Percentiles rank a stretch among this genome's conserved stretches.
phyloP scores from a whole-genome alignment of 192 early-diverging fungal species.

The Paraglomus brasilianum region DNA sequence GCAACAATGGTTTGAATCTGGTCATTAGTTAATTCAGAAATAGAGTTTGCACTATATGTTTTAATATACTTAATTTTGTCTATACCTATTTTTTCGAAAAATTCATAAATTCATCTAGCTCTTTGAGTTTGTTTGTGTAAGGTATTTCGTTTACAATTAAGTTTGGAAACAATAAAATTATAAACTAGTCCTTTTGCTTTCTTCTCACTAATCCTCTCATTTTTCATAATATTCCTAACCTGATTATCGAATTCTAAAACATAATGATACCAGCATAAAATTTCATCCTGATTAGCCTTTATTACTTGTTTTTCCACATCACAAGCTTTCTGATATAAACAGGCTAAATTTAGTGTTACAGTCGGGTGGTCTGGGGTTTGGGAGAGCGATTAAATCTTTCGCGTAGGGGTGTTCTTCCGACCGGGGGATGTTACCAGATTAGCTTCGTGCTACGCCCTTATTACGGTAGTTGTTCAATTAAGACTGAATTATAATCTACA shows the following conservation, averaged over 20 bases:
- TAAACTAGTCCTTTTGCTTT: background rate
- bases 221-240: constrained; percentile 13
- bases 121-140: constrained; percentile 16
- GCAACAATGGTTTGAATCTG: constrained; percentile 25
- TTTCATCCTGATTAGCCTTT: constrained; percentile 20
- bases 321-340: constrained; percentile 18
- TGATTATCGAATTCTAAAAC: background rate
- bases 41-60: constrained; percentile 27
- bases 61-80: constrained; percentile 29
- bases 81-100: constrained; percentile 24
- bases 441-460: too few relatives aligned
- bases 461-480: too few relatives aligned
- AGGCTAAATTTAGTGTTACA: constrained; percentile 15
- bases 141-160: too few relatives aligned
- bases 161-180: constrained; percentile 2
- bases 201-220: constrained; percentile 8
- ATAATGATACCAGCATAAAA: constrained; percentile 23
- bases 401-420: too few relatives aligned
- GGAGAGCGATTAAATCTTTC: too few relatives aligned
- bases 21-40: constrained; percentile 16
- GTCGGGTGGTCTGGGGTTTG: too few relatives aligned
- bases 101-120: constrained; percentile 22
- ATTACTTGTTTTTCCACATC: constrained; percentile 1
- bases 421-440: too few relatives aligned
- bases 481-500: too few relatives aligned